Conservation (phyloP, 805 yeast species). For the Phaffomyces opuntiae region DNA sequence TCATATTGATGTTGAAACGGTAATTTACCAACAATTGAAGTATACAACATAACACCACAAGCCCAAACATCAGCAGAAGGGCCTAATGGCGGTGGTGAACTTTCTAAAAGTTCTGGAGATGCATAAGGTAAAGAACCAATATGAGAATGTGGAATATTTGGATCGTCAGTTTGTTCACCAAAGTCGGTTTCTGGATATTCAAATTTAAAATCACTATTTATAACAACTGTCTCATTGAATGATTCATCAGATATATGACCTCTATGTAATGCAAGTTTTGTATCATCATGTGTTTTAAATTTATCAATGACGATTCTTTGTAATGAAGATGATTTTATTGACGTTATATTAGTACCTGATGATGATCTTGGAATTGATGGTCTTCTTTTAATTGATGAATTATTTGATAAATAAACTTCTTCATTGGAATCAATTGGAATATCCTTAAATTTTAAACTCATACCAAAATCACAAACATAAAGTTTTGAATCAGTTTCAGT, state of each 20-base stretch:
- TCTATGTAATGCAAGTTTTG: constrained; percentile 7
- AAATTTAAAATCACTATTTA: constrained; percentile 13
- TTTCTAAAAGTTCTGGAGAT: constrained; percentile 72
- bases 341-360: constrained; percentile 20
- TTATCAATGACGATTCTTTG: constrained; percentile 23
- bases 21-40: constrained; percentile 64
- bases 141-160: constrained; percentile 46
- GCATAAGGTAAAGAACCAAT: constrained; percentile 93
- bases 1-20: constrained; percentile 85
- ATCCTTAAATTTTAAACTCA: constrained; percentile 38
- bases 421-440: constrained; percentile 9
- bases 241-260: neutral
- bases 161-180: constrained; percentile 8
- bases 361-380: constrained; percentile 29
- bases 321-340: constrained; percentile 6
- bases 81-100: constrained; percentile 53
- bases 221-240: constrained; percentile 1
- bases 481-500: constrained; percentile 28
- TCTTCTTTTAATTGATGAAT: constrained; percentile 13
- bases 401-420: constrained; percentile 15
- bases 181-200: constrained; percentile 7
- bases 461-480: constrained; percentile 84
- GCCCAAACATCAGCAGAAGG: constrained; percentile 88
- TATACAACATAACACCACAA: constrained; percentile 68
- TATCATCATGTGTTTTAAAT: constrained; percentile 26